Conservation (phyloP, 345 rosid species). For the Aquilaria sinensis region DNA sequence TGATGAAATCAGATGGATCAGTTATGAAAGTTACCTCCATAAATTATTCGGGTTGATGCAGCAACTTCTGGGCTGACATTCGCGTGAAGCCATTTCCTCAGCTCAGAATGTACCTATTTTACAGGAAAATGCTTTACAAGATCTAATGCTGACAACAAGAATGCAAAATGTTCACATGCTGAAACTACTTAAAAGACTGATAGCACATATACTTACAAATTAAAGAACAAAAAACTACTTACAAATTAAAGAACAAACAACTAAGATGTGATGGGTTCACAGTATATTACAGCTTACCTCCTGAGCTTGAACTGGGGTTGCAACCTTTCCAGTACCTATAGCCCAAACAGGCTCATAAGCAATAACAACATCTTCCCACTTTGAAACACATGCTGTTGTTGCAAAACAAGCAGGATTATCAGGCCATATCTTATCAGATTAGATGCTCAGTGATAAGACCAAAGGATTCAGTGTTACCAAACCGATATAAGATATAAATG, state of each 20-base stretch:
- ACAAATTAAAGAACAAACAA: not conserved
- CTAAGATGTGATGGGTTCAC: not conserved
- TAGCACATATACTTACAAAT: not conserved
- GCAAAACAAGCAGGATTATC: not conserved
- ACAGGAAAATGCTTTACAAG: slow-evolving; percentile 5
- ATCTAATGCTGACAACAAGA: not conserved
- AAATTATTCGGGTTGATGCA: slow-evolving; percentile 69
- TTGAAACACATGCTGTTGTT: slow-evolving; percentile 43
- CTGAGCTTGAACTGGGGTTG: slow-evolving; percentile 87
- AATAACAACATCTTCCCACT: slow-evolving; percentile 71
- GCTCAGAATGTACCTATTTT: slow-evolving; percentile 64
- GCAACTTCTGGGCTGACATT: slow-evolving; percentile 67
- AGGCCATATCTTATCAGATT: not conserved
- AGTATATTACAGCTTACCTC: slow-evolving; percentile 47
- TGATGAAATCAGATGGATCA: not conserved
- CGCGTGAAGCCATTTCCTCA: slow-evolving; percentile 81
- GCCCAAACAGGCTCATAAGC: slow-evolving; percentile 98
- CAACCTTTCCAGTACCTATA: slow-evolving; percentile 93
- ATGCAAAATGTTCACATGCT: not conserved
- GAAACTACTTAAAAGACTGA: not conserved
- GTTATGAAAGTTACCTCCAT: slow-evolving; percentile 58
- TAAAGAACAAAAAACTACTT: not conserved
- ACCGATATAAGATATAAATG: not conserved
- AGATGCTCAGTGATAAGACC: not conserved
- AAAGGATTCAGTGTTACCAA: not conserved